phyloP scores from a whole-genome alignment of 441 rosid species.

The Adansonia rubrostipa region DNA sequence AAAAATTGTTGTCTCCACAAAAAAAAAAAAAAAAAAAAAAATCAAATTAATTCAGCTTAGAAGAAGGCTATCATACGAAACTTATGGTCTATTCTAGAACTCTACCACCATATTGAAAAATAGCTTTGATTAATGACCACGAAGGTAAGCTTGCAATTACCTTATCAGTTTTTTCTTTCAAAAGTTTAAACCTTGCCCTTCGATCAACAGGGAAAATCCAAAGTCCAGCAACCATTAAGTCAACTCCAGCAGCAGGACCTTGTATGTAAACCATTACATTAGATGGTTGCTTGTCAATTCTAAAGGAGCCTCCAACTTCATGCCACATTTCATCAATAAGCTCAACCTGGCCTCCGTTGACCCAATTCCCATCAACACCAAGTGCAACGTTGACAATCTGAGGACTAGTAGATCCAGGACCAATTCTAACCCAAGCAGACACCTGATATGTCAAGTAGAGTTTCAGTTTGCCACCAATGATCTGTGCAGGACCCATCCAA shows the following conservation, averaged over 20 bases:
- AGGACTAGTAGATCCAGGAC: slow-evolving; percentile 55
- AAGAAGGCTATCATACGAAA: slow-evolving; percentile 1
- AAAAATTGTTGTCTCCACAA: not conserved
- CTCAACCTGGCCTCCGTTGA: slow-evolving; percentile 86
- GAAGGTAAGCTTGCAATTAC: slow-evolving; percentile 40
- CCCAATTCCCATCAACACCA: slow-evolving; percentile 76
- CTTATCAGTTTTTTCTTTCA: slow-evolving; percentile 68
- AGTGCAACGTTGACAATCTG: slow-evolving; percentile 86
- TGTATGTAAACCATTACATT: slow-evolving; percentile 81
- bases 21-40: not conserved
- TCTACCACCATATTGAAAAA: not conserved
- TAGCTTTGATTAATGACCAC: not conserved
- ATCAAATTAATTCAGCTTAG: slow-evolving; percentile 5
- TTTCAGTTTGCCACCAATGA: slow-evolving; percentile 71
- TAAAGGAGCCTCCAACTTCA: slow-evolving; percentile 79
- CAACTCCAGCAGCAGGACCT: slow-evolving; percentile 77
- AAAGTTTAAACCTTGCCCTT: slow-evolving; percentile 57
- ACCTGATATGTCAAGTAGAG: slow-evolving; percentile 80
- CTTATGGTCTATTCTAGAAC: not conserved
- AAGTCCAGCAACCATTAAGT: slow-evolving; percentile 79
- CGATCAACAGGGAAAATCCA: slow-evolving; percentile 79
- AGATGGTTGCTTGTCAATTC: slow-evolving; percentile 76
- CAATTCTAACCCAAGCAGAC: slow-evolving; percentile 83
- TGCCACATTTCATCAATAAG: slow-evolving; percentile 69
- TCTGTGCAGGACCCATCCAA: slow-evolving; percentile 97